Conservation (phyloP, 805 yeast genomes). For the Barnettozyma wickerhamii region DNA sequence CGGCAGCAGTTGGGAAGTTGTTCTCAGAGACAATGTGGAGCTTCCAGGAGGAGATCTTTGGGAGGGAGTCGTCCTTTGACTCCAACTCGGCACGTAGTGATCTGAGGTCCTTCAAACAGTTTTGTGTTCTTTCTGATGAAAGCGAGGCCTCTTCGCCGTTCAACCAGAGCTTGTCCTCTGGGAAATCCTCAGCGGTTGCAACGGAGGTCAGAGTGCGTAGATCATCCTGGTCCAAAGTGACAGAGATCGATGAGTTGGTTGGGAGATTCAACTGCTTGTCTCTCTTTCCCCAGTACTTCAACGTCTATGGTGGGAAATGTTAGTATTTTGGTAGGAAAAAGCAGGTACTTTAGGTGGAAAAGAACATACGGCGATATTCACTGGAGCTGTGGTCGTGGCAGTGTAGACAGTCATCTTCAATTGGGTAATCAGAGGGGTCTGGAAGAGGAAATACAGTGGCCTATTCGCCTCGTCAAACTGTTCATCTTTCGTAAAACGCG, state of each 20-base stretch:
- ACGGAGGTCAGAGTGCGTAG: conserved; percentile 90
- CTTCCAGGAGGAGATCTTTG: conserved; percentile 57
- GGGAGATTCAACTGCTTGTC: conserved; percentile 87
- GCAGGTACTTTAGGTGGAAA: no score
- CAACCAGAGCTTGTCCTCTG: conserved; percentile 70
- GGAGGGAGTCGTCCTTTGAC: conserved; percentile 43
- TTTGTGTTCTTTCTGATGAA: conserved; percentile 55
- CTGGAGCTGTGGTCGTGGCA: conserved; percentile 94
- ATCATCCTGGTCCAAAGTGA: conserved; percentile 88
- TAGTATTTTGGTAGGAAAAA: no score
- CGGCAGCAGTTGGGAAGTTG: conserved; percentile 99
- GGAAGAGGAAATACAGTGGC: background rate
- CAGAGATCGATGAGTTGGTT: conserved; percentile 93
- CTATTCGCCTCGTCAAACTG: no score
- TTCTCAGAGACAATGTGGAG: conserved; percentile 87
- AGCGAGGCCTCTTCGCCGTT: conserved; percentile 82
- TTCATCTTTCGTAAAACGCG: no score
- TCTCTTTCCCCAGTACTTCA: conserved; percentile 98
- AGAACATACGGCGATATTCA: conserved; percentile 83
- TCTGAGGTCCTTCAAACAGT: conserved; percentile 76
- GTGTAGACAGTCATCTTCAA: conserved; percentile 46
- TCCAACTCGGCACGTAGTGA: conserved; percentile 61
- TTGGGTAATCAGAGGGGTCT: background rate
- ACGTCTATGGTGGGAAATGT: conserved; percentile 43
- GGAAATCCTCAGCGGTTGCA: conserved; percentile 53